Evolutionary conservation across 768 basidiomycete species (phyloP), one percentile per base, ranked within the genome.

Genomic region (Calocybe gangraenosa): DNA sequence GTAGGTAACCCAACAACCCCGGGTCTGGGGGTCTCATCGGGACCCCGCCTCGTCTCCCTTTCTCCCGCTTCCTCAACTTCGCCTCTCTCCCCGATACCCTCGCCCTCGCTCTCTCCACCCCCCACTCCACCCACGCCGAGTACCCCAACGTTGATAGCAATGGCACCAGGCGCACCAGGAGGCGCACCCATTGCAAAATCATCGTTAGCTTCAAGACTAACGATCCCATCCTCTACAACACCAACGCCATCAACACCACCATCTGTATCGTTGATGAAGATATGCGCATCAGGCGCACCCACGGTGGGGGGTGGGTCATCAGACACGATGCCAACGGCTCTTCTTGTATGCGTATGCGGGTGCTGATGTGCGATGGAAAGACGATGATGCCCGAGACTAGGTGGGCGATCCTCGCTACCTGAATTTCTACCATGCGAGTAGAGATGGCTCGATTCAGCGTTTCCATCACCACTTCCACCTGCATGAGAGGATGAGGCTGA

Each of bases 101-200:
- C 7, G 59, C 58, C n/a, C 58, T 64, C 6, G 55, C 47, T 36
- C 54, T 60, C 22, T 60, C 65, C 13, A 48, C 21, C 51, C 34
- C 28, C 42, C 8, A 20, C 32, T 20, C 64, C 67, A 3, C 52
- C 50, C 42, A 11, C 32, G 61, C 46, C 40, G 20, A 37, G n/a
- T 11, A 28, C 25, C 40, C 41, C 31, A 43, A 20, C 19, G 7
- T 86, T 14, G 7, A 17, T 34, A 15, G 47, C 61, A 13, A 87
- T 79, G 0, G 89, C 90, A 40, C 90, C 90, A 0, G 90, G 90
- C 0, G 91, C 89, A 31, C 89, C 89, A 7, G 91, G 91, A 1
- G 90, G 90, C 0, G 90, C 90, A 37, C 90, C 90, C 83, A 91
- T 88, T 4, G 84, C 87, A 52, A 92, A 87, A 61, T 88, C 87